A percentile compares a stretch with the other conserved stretches of the same genome.
Conservation (phyloP, 768 basidiomycete genomes). For the Mycena rebaudengoi region DNA sequence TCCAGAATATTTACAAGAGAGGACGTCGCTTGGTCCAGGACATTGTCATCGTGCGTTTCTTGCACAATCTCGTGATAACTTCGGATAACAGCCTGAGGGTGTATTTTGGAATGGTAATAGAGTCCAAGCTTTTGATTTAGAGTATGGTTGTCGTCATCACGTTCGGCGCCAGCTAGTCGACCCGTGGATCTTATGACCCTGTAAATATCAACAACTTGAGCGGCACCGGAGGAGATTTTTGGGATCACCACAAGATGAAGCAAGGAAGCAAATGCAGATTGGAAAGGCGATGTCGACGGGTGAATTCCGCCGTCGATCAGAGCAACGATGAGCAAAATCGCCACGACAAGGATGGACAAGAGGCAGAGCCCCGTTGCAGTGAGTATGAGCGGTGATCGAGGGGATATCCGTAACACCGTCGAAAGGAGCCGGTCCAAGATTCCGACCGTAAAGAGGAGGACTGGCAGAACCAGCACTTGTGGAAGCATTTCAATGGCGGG, state of each 20-base stretch:
- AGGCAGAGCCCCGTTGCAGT: conserved; percentile 6
- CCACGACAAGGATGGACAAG: conserved; percentile 2
- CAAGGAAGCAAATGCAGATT: not conserved
- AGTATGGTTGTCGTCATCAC: too few relatives aligned
- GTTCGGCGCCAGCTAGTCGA: too few relatives aligned
- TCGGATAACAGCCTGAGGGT: too few relatives aligned
- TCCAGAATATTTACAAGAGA: conserved; percentile 15
- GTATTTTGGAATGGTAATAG: not conserved
- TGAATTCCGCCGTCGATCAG: conserved; percentile 4
- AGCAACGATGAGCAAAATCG: not conserved
- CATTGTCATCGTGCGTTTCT: conserved; percentile 23
- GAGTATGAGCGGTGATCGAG: not conserved
- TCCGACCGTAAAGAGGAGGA: conserved; percentile 22
- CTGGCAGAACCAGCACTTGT: conserved; percentile 19
- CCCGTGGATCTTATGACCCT: too few relatives aligned
- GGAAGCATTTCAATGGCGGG: conserved; percentile 23
- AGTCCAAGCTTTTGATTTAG: not conserved
- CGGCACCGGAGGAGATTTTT: not conserved
- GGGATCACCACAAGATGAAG: not conserved
- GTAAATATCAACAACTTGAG: not conserved
- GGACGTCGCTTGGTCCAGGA: conserved; percentile 17
- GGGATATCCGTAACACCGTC: not conserved
- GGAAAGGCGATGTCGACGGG: conserved; percentile 11
- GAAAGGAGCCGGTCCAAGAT: conserved; percentile 23
- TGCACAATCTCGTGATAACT: conserved; percentile 23